Conservation (phyloP, 1,139 yeast genomes). For the Starmera stellimalicola region DNA sequence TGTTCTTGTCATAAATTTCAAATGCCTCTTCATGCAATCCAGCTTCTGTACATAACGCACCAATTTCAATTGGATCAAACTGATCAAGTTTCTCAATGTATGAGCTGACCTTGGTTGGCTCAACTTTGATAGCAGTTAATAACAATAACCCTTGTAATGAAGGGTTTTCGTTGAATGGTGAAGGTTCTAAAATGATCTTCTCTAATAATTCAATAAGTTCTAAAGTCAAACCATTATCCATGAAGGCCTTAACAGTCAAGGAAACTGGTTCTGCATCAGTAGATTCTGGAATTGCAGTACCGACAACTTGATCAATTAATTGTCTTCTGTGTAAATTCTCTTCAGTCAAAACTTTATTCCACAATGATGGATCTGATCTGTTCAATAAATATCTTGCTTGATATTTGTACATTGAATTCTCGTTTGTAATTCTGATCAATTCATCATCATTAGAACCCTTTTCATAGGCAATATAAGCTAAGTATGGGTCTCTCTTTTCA, state of each 20-base stretch:
- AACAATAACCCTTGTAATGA: conserved; percentile 88
- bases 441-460: conserved; percentile 91
- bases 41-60: conserved; percentile 83
- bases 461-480: conserved; percentile 94
- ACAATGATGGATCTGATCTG: conserved; percentile 74
- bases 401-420: conserved; percentile 95
- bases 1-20: conserved; percentile 83
- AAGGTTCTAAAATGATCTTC: conserved; percentile 92
- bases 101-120: conserved; percentile 70
- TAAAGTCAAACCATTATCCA: conserved; percentile 89
- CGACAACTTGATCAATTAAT: conserved; percentile 86
- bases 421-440: conserved; percentile 84
- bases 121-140: conserved; percentile 93
- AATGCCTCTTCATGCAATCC: conserved; percentile 90
- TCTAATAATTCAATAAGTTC: conserved; percentile 92
- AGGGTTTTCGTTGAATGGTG: conserved; percentile 92
- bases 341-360: conserved; percentile 68
- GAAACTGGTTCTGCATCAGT: conserved; percentile 95
- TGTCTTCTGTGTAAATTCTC: conserved; percentile 85
- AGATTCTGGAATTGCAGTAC: conserved; percentile 94
- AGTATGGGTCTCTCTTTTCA: conserved; percentile 97
- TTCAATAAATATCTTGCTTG: conserved; percentile 90
- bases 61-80: conserved; percentile 90
- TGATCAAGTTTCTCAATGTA: conserved; percentile 87
- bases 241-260: conserved; percentile 90